phyloP scores from a whole-genome alignment of 108 stramenopile species.

The Nitzschia palea region DNA sequence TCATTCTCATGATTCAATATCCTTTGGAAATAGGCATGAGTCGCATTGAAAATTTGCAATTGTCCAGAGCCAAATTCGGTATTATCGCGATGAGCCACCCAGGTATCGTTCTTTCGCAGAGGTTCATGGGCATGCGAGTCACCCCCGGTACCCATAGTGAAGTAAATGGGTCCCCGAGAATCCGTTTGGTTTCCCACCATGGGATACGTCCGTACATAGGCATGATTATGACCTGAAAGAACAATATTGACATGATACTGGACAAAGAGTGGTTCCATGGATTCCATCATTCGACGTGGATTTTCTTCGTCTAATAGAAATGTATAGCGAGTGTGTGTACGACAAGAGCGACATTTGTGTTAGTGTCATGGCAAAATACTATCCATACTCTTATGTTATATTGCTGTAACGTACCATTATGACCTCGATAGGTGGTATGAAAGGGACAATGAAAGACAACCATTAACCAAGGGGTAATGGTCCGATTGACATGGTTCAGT shows the following conservation, averaged over 20 bases:
- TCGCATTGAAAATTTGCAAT: conserved; percentile 60
- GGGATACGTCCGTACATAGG: conserved; percentile 72
- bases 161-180: conserved; percentile 71
- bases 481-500: conserved; percentile 41
- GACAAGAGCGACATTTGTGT: too few species aligned
- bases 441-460: conserved; percentile 80
- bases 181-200: conserved; percentile 21
- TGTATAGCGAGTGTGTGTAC: conserved; percentile 59
- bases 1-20: conserved; percentile 38
- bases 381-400: too few species aligned
- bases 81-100: conserved; percentile 81
- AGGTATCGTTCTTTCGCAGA: conserved; percentile 54
- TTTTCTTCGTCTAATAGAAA: conserved; percentile 45
- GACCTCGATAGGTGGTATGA: conserved; percentile 74
- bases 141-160: conserved; percentile 93
- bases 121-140: conserved; percentile 58
- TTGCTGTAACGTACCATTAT: conserved; percentile 34
- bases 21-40: conserved; percentile 67
- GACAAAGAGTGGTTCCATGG: conserved; percentile 77
- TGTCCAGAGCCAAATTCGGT: conserved; percentile 80
- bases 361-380: too few species aligned
- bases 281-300: conserved; percentile 42
- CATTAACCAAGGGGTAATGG: conserved; percentile 81
- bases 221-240: conserved; percentile 89
- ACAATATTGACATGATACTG: conserved; percentile 81